Base-by-base conservation (phyloP, 306 rosid genomes). In the Cucumis melo region DNA sequence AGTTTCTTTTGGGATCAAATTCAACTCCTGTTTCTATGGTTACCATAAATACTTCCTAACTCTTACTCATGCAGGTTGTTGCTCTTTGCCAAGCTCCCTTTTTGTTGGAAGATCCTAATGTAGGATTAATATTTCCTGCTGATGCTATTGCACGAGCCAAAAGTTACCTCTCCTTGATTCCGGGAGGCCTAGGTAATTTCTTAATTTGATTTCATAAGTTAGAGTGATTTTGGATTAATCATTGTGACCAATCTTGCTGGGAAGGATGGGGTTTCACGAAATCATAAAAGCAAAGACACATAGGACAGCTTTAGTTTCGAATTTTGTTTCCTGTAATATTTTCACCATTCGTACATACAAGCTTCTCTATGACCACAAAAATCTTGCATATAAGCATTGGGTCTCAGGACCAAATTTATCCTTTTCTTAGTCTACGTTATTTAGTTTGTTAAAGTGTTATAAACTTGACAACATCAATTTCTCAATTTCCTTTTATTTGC, bases 41-140 rank as follows among this genome's bases (percentile, higher is more conserved):
- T 23, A 8, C 11, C n/a, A 0, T 77, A 60, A 60, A 48, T 9
- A 39, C 19, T 0, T 61, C 21, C 55, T 24, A 54, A 19, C 61
- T 50, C 29, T 77, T 73, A 63, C 67, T 75, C 77, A 48, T 81
- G 79, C 81, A 95, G 99, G 99, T 95, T 81, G 93, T 95, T 81
- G 99, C 99, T 78, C 81, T 95, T 84, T 95, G 99, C 85, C 99
- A 95, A 83, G 99, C 99, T 82, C 99, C 99, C 19, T 95, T 95
- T 85, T 88, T 95, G 38, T 91, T 95, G 27, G 95, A 92, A 80
- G 98, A 95, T 84, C 97, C 97, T 64, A 92, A 92, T 80, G 97
- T 92, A 24, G 99, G 98, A 62, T 83, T 95, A 83, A 19, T 95
- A 54, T 92, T 95, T 82, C 99, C 99, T 34, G 93, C 99, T 63